Evolutionary conservation across 495 filamentous ascomycete genomes (phyloP).

Genomic region (Darksidea phi): DNA sequence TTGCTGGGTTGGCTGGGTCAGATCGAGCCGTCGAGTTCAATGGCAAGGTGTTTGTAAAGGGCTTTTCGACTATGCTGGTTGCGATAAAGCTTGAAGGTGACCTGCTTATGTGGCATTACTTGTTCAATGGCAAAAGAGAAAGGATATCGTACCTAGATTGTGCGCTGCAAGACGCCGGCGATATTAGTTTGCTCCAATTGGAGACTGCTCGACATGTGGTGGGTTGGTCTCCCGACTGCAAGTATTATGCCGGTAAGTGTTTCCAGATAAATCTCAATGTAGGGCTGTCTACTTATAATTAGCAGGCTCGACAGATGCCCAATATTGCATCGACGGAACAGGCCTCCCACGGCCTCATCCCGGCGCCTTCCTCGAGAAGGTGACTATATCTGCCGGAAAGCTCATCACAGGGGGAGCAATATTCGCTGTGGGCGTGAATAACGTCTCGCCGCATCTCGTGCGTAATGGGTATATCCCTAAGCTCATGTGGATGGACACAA

Average conservation of each 20-base stretch:
- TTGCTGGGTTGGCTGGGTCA: conserved; percentile 8
- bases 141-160: not conserved
- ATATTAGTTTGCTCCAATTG: conserved; percentile 16
- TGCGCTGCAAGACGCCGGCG: conserved; percentile 5
- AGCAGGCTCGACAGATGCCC: conserved; percentile 18
- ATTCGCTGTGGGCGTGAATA: conserved; percentile 24
- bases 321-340: conserved; percentile 20
- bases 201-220: conserved; percentile 14
- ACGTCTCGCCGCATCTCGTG: conserved; percentile 9
- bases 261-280: not conserved
- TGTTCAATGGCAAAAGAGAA: not conserved
- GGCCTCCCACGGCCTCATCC: not conserved
- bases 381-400: conserved; percentile 33
- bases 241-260: conserved; percentile 10
- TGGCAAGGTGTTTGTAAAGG: conserved; percentile 35
- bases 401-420: conserved; percentile 20
- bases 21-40: conserved; percentile 1
- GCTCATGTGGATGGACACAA: conserved; percentile 31
- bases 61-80: conserved; percentile 40
- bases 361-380: conserved; percentile 25
- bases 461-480: conserved; percentile 19
- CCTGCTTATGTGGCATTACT: conserved; percentile 31
- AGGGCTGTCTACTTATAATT: not conserved
- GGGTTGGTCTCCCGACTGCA: conserved; percentile 8
- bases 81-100: conserved; percentile 22